phyloP scores from a whole-genome alignment of 495 filamentous ascomycete genomes.

The Staphylotrichum tortipilum region DNA sequence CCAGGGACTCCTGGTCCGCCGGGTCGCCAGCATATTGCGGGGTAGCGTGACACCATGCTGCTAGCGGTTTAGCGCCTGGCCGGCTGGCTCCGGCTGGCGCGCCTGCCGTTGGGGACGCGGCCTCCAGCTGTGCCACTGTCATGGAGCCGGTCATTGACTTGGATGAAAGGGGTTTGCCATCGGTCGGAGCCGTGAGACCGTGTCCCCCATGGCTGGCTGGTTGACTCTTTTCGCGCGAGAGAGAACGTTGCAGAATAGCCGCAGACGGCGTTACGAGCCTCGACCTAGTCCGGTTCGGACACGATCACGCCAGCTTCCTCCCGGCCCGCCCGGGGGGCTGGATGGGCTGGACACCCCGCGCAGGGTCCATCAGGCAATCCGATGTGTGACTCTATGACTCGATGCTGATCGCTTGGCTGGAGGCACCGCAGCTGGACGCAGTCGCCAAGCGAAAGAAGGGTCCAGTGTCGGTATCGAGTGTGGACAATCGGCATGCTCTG shows the following conservation, averaged over 20 bases:
- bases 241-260: neutral
- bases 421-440: neutral
- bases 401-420: neutral
- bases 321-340: neutral
- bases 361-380: conserved; percentile 9
- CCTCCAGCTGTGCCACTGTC: too few species aligned
- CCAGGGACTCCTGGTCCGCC: conserved; percentile 15
- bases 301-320: conserved; percentile 1
- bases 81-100: neutral
- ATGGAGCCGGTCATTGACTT: too few species aligned
- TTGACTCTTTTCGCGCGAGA: too few species aligned
- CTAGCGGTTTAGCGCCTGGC: conserved; percentile 13
- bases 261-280: neutral
- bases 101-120: neutral
- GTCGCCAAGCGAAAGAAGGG: neutral
- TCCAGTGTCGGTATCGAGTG: neutral
- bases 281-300: neutral
- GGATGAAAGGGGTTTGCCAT: too few species aligned
- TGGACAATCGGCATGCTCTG: too few species aligned
- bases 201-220: too few species aligned
- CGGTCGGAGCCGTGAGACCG: too few species aligned
- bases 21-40: conserved; percentile 17
- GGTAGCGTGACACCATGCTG: conserved; percentile 19
- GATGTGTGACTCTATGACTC: conserved; percentile 6
- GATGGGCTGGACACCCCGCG: conserved; percentile 5